Conservation (phyloP, 257 asterid genomes). For the Parsonsia alboflavescens region DNA sequence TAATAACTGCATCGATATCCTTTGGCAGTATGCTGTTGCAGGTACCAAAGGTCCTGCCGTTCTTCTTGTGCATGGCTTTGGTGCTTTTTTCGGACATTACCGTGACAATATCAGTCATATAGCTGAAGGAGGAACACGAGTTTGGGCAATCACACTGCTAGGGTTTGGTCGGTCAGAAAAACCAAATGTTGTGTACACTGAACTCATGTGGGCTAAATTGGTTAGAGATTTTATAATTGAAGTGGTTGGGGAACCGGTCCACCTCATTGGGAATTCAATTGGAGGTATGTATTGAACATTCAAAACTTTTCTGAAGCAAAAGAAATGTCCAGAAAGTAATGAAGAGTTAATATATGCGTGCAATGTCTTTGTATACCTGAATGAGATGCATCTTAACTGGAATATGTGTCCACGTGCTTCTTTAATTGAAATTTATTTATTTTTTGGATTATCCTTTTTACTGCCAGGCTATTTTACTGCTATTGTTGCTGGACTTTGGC, state of each 20-base stretch:
- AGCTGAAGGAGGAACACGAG: conserved; percentile 71
- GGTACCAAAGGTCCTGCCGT: conserved; percentile 74
- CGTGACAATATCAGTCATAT: conserved; percentile 67
- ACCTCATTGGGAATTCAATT: conserved; percentile 90
- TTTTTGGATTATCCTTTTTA: conserved; percentile 14
- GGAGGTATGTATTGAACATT: conserved; percentile 57
- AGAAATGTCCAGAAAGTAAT: neutral
- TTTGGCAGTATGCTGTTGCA: conserved; percentile 64
- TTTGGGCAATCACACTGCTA: conserved; percentile 83
- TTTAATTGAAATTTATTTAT: neutral
- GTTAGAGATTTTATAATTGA: conserved; percentile 78
- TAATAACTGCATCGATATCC: conserved; percentile 18
- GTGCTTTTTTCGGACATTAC: conserved; percentile 87
- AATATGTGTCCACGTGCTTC: neutral
- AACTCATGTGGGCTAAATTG: conserved; percentile 78
- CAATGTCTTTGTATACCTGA: neutral
- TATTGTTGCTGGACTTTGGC: conserved; percentile 75
- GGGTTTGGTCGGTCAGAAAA: conserved; percentile 95
- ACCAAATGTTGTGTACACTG: conserved; percentile 78
- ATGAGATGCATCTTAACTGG: neutral
- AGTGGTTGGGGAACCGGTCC: conserved; percentile 78
- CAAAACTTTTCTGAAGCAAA: conserved; percentile 5
- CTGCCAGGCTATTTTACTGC: conserved; percentile 69
- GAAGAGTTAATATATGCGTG: conserved; percentile 6
- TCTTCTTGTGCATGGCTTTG: conserved; percentile 96